Base-by-base conservation (phyloP, 306 rosid species). In the Cucurbita maxima region DNA sequence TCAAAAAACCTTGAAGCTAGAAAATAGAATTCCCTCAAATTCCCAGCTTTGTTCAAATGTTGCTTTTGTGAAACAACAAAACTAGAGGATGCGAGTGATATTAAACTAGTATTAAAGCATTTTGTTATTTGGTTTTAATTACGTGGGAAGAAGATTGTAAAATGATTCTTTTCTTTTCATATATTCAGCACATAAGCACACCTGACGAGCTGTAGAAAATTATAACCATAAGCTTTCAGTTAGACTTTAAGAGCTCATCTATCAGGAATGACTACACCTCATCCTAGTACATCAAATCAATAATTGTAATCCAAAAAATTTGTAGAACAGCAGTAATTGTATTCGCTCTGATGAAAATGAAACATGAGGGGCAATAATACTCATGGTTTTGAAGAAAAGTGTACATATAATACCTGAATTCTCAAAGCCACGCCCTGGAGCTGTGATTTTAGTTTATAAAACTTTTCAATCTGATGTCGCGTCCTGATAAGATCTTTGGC, bases 401-500 rank as follows among this genome's bases (percentile, higher is more conserved):
- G 20, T 2, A n/a, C 7, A 30, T 43, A 71, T 30, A 73, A 56
- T 79, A 87, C 96, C 89, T 89, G 96, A 74, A 89, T 89, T 82
- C 96, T 80, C 69, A 89, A 87, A 48, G 96, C 80, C 78, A 89
- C 96, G 69, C 89, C 96, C 79, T 89, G 96, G 38, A 89, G 91
- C 82, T 89, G 91, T 19, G 96, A 89, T 72, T 87, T 89, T 58
- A 89, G 92, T 84, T 89, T 89, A 76, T 89, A 89, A 72, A 89
- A 89, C 75, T 89, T 89, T 60, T 89, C 96, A 79, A 87, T 78
- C 75, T 89, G 96, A 87, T 89, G 91, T 36, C 91, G 77, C n/a
- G 88, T 89, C 82, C 96, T 82, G 73, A 89, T 85, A 50, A 89
- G 89, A 84, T 87, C 96, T 76, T 89, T 89, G 20, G 96, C 96